Conservation (phyloP, 768 basidiomycete genomes). For the Hysterangium stoloniferum region DNA sequence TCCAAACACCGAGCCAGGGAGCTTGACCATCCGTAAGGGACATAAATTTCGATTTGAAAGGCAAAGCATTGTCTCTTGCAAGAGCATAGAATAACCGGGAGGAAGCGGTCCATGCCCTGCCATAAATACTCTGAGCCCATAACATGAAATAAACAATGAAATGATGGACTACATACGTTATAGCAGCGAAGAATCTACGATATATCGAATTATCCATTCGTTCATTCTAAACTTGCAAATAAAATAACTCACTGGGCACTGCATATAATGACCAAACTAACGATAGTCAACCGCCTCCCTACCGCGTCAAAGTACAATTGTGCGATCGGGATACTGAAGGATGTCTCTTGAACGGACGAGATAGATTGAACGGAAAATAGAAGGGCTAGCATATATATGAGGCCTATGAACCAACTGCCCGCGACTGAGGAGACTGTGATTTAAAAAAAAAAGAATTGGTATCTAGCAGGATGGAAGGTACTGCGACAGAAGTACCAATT, state of each 20-base stretch:
- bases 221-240: neutral
- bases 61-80: conserved; percentile 46
- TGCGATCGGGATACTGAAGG: conserved; percentile 51
- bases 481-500: too few relatives aligned
- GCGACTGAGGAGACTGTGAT: conserved; percentile 26
- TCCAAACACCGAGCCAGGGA: conserved; percentile 48
- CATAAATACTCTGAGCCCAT: neutral
- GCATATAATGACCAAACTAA: conserved; percentile 43
- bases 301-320: conserved; percentile 51
- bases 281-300: conserved; percentile 36
- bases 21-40: conserved; percentile 44
- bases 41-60: conserved; percentile 40
- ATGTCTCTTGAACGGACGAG: conserved; percentile 38
- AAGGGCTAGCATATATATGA: conserved; percentile 50
- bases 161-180: conserved; percentile 25
- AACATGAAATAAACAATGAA: neutral
- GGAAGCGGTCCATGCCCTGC: conserved; percentile 45
- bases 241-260: conserved; percentile 31
- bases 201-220: neutral
- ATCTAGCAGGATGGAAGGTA: conserved; percentile 18
- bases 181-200: conserved; percentile 36
- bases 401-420: conserved; percentile 50
- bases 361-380: conserved; percentile 52
- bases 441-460: neutral
- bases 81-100: conserved; percentile 50